Evolutionary conservation across 495 filamentous ascomycete species (phyloP).

Genomic region (Penicillium subrubescens): DNA sequence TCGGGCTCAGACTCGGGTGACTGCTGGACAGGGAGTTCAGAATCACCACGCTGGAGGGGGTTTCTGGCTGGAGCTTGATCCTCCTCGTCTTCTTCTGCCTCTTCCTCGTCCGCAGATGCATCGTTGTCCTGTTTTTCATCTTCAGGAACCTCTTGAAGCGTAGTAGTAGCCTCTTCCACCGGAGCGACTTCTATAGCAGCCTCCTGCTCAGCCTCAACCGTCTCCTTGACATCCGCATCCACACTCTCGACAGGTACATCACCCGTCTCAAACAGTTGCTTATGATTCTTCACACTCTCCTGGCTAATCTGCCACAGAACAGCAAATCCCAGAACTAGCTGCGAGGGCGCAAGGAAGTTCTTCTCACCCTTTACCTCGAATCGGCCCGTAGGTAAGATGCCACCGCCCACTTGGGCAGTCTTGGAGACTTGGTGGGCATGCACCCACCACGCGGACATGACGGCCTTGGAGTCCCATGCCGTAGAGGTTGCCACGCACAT

Average conservation of each 20-base stretch:
- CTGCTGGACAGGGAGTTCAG: constrained; percentile 28
- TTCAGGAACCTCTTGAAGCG: background rate
- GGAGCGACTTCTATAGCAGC: background rate
- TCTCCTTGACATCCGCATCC: constrained; percentile 10
- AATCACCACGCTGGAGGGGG: constrained; percentile 34
- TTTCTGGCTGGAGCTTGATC: constrained; percentile 25
- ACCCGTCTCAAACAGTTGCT: constrained; percentile 59
- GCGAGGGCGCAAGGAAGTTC: constrained; percentile 86
- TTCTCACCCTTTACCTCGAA: constrained; percentile 85
- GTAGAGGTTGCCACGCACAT: constrained; percentile 79
- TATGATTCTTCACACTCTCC: constrained; percentile 78
- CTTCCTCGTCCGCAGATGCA: constrained; percentile 34
- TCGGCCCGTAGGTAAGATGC: constrained; percentile 67
- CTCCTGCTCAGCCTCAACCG: constrained; percentile 2
- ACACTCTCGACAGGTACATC: constrained; percentile 31
- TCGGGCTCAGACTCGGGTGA: constrained; percentile 38
- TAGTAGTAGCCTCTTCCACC: background rate
- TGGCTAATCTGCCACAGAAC: constrained; percentile 88
- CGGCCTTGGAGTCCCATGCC: constrained; percentile 94
- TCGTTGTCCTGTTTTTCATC: constrained; percentile 17
- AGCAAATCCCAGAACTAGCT: constrained; percentile 82
- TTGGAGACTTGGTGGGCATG: constrained; percentile 86
- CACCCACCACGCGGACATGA: constrained; percentile 96
- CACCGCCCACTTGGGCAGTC: constrained; percentile 71
- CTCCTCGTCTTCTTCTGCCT: constrained; percentile 28